Evolutionary conservation across 108 stramenopile genomes (phyloP).

Genomic region (Cafeteria roenbergensis): DNA sequence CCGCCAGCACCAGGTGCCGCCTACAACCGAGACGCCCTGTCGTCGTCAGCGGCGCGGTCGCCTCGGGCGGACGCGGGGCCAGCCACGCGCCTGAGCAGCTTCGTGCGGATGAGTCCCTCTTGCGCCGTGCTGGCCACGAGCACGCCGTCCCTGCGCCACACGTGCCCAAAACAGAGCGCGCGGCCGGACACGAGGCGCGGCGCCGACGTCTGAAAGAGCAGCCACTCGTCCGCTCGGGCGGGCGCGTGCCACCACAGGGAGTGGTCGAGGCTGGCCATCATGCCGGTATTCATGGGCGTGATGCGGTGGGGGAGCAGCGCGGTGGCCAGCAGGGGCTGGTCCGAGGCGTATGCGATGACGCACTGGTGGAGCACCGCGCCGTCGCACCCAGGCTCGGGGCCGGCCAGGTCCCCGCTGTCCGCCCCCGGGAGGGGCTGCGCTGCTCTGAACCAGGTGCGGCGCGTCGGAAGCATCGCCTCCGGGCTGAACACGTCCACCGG

Average conservation of each 20-base stretch:
- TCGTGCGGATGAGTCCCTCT: constrained; percentile 16
- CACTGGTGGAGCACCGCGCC: constrained; percentile 11
- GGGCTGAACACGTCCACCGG: neutral
- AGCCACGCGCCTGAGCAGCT: no score
- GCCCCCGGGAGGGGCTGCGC: no score
- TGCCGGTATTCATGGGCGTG: no score
- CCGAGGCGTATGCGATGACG: constrained; percentile 7
- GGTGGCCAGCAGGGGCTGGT: constrained; percentile 9
- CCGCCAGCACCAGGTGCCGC: no score
- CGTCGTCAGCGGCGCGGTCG: no score
- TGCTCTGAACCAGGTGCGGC: no score
- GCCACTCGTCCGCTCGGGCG: constrained; percentile 19
- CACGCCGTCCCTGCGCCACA: constrained; percentile 7
- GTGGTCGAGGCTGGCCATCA: constrained; percentile 20
- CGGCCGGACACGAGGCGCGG: constrained; percentile 4
- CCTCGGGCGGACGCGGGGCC: no score
- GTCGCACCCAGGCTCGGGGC: constrained; percentile 1
- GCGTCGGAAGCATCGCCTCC: neutral
- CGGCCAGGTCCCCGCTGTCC: constrained; percentile 11
- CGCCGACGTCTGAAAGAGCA: constrained; percentile 15
- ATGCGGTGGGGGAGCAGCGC: no score
- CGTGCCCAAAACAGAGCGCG: constrained; percentile 6
- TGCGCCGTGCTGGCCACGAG: constrained; percentile 11
- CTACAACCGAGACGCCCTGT: no score
- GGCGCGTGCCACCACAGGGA: constrained; percentile 17